These are phyloP conservation scores for Scorias spongiosa DNA, from an alignment of 2,329 filamentous ascomycete species.

Conservation along the genomic window DNA sequence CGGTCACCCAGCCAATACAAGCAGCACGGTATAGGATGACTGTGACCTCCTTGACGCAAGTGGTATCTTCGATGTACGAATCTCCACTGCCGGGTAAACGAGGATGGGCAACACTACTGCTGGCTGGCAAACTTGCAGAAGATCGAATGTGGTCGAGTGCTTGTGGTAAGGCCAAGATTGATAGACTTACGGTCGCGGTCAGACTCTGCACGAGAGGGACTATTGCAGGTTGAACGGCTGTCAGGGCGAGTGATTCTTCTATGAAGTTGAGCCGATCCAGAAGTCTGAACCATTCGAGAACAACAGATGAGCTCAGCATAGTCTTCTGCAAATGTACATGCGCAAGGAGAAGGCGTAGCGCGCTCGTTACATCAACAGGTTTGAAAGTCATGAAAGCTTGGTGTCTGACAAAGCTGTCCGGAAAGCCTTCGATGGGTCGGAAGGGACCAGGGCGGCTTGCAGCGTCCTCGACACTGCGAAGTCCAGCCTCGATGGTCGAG, in stretches of 20 bases:
- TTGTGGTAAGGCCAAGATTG: constrained; percentile 54
- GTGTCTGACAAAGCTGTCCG: neutral
- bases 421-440: neutral
- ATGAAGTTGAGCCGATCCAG: constrained; percentile 57
- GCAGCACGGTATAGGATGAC: constrained; percentile 50
- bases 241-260: constrained; percentile 36
- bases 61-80: constrained; percentile 53
- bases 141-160: constrained; percentile 36
- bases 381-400: constrained; percentile 48
- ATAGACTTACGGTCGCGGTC: constrained; percentile 53
- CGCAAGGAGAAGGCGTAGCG: constrained; percentile 36
- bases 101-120: constrained; percentile 10
- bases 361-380: constrained; percentile 57
- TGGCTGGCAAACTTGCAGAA: constrained; percentile 17
- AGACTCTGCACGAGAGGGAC: constrained; percentile 52
- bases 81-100: constrained; percentile 24
- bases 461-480: neutral
- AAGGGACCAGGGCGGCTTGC: neutral
- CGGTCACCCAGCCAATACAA: constrained; percentile 41
- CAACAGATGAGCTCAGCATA: constrained; percentile 25
- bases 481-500: neutral
- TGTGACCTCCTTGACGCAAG: constrained; percentile 58
- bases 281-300: constrained; percentile 60
- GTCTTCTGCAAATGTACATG: constrained; percentile 23
- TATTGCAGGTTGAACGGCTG: constrained; percentile 30